These are phyloP conservation scores for Ilyonectria destructans DNA, from an alignment of 2,329 filamentous ascomycete genomes.

Conservation along the genomic window DNA sequence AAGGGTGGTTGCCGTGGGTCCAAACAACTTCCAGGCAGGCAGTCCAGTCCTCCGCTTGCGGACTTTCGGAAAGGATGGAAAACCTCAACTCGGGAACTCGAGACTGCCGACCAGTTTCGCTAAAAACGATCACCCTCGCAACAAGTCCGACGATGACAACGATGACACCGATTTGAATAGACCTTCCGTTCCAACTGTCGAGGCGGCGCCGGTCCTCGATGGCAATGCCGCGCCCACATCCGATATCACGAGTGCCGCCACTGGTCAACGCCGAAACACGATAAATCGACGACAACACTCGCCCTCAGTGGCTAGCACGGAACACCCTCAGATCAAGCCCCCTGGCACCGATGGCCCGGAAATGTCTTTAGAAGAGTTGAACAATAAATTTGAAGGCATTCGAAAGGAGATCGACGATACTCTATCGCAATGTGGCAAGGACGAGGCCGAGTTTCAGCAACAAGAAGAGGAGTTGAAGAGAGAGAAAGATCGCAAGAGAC, in stretches of 20 bases:
- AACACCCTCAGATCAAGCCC: constrained; percentile 65
- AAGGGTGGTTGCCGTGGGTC: constrained; percentile 91
- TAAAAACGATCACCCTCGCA: constrained; percentile 65
- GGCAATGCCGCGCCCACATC: constrained; percentile 74
- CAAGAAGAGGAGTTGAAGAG: constrained; percentile 78
- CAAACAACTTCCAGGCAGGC: constrained; percentile 92
- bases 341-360: constrained; percentile 69
- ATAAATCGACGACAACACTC: constrained; percentile 83
- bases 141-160: constrained; percentile 59
- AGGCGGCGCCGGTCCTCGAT: constrained; percentile 75
- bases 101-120: constrained; percentile 72
- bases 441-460: constrained; percentile 80
- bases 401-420: constrained; percentile 88
- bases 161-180: constrained; percentile 65
- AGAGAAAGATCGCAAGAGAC: constrained; percentile 85
- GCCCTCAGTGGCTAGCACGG: constrained; percentile 75
- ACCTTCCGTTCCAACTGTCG: constrained; percentile 70
- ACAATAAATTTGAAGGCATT: constrained; percentile 84
- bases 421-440: constrained; percentile 78
- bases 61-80: constrained; percentile 79
- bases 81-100: constrained; percentile 72
- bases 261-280: constrained; percentile 65
- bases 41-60: constrained; percentile 88
- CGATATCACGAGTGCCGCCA: constrained; percentile 70
- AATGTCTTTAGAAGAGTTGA: constrained; percentile 83